phyloP scores from a whole-genome alignment of 306 rosid species.

The Potentilla sterilis region DNA sequence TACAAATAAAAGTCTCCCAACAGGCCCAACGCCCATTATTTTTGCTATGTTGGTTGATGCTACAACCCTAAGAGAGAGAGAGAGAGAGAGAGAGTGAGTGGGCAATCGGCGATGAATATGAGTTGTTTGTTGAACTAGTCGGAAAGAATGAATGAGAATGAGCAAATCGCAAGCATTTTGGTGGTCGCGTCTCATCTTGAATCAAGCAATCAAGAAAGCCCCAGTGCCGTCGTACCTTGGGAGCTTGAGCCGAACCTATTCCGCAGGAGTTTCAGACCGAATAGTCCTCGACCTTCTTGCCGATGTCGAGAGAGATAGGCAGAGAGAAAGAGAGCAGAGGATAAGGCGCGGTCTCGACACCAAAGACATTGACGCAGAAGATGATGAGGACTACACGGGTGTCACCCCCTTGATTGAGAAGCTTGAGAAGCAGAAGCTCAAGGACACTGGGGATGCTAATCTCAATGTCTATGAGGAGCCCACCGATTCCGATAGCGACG shows the following conservation, averaged over 20 bases:
- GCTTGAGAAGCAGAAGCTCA: slow-evolving; percentile 50
- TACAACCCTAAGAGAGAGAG: no score
- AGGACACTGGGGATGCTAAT: slow-evolving; percentile 23
- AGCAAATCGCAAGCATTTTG: slow-evolving; percentile 17
- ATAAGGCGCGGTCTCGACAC: slow-evolving; percentile 51
- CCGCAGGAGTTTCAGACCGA: slow-evolving; percentile 33
- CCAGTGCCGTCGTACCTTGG: slow-evolving; percentile 20
- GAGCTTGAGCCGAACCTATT: slow-evolving; percentile 29
- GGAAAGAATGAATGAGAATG: not conserved
- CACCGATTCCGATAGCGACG: slow-evolving; percentile 78
- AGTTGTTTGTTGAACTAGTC: no score
- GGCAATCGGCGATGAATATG: no score
- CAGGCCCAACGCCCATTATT: no score
- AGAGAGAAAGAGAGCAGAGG: slow-evolving; percentile 55
- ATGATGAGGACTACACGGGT: no score
- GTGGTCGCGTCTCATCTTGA: slow-evolving; percentile 46
- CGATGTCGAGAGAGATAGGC: slow-evolving; percentile 64
- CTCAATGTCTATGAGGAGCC: slow-evolving; percentile 57
- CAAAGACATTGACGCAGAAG: no score
- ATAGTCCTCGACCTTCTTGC: slow-evolving; percentile 61
- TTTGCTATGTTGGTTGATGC: no score
- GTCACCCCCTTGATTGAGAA: slow-evolving; percentile 63
- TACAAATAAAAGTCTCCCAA: no score
- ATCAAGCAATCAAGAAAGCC: slow-evolving; percentile 36
- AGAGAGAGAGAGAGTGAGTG: no score